Percentiles rank a stretch among this genome's conserved stretches.
These are phyloP conservation scores for Penicillium tannophilum DNA, from an alignment of 495 filamentous ascomycete species.

Conservation along the genomic window DNA sequence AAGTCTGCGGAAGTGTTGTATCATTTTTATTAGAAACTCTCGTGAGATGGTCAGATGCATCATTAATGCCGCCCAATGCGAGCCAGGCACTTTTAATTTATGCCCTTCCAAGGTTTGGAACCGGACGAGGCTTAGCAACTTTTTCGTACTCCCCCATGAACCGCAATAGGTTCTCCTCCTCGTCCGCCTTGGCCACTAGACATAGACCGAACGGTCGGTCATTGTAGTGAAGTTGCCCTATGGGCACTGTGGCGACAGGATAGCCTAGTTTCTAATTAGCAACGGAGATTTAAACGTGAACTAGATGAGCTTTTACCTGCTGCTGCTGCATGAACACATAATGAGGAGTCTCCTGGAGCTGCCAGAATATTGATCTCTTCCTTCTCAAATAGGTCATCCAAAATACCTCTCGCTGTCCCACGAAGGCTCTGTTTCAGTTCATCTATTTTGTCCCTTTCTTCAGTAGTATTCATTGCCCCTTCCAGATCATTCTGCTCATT, in stretches of 20 bases:
- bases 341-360: conserved; percentile 30
- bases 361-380: conserved; percentile 30
- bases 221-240: conserved; percentile 37
- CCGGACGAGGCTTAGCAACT: conserved; percentile 22
- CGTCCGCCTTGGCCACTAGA: conserved; percentile 23
- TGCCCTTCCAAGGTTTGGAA: conserved; percentile 7
- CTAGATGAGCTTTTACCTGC: conserved; percentile 19
- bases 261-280: conserved; percentile 22
- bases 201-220: conserved; percentile 35
- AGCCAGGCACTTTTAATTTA: not conserved
- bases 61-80: no score
- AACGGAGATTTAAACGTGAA: not conserved
- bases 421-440: conserved; percentile 15
- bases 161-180: conserved; percentile 29
- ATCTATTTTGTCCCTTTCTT: conserved; percentile 16
- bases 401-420: conserved; percentile 10
- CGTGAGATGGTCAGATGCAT: no score
- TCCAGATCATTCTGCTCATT: conserved; percentile 10
- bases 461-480: conserved; percentile 16
- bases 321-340: conserved; percentile 34
- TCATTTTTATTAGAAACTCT: no score
- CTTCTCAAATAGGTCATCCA: conserved; percentile 22
- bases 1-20: no score
- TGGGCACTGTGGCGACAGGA: conserved; percentile 36
- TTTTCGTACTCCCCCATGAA: conserved; percentile 32